Evolutionary conservation across 129 eudicot species (phyloP).

Genomic region (Flaveria ramosissima): DNA sequence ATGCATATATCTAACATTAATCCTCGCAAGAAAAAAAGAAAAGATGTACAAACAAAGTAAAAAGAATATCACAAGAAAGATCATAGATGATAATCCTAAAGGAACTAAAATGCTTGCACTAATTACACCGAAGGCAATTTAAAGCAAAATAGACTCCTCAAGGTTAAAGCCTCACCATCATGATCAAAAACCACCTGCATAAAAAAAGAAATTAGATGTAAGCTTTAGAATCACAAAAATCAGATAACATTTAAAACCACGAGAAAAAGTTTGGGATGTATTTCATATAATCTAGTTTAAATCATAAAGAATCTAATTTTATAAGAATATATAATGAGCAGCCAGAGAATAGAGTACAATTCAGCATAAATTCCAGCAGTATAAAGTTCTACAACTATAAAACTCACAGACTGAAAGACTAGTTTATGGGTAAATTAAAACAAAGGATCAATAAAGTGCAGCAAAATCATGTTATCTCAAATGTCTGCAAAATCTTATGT

Average conservation of each 20-base stretch:
- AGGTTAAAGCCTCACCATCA: conserved; percentile 67
- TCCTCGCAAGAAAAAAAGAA: not conserved
- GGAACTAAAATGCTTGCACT: conserved; percentile 7
- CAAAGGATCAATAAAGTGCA: not conserved
- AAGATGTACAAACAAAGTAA: conserved; percentile 14
- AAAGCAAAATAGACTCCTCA: conserved; percentile 25
- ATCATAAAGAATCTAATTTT: not conserved
- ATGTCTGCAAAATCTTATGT: not conserved
- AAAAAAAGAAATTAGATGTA: conserved; percentile 17
- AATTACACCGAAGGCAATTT: conserved; percentile 13
- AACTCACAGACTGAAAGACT: not conserved
- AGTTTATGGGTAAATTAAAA: not conserved
- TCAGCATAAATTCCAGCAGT: not conserved
- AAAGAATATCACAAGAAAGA: conserved; percentile 8
- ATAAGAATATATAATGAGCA: not conserved
- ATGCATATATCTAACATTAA: not conserved
- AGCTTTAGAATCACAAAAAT: conserved; percentile 25
- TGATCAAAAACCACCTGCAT: conserved; percentile 98
- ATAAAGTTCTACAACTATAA: not conserved
- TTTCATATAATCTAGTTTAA: not conserved
- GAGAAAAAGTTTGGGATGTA: conserved; percentile 16
- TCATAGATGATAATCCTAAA: conserved; percentile 7
- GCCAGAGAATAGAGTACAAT: not conserved
- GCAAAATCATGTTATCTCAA: not conserved
- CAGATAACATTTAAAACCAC: not conserved